Percentiles rank a stretch among this genome's conserved stretches.
phyloP scores from a whole-genome alignment of 768 basidiomycete genomes.

The Paxillus rubicundulus region DNA sequence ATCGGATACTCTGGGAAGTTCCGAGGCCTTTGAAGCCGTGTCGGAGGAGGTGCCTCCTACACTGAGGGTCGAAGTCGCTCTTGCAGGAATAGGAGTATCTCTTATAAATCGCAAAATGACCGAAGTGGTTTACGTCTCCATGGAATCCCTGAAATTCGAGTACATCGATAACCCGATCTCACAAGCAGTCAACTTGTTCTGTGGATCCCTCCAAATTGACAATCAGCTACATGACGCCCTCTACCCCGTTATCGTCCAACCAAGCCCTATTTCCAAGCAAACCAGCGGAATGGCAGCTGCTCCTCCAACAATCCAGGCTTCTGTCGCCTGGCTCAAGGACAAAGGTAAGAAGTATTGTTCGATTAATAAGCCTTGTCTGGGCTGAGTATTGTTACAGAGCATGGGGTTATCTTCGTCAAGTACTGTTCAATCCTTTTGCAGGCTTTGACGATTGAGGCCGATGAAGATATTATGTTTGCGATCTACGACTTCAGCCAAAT shows the following conservation, averaged over 20 bases:
- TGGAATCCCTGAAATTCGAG: conserved; percentile 77
- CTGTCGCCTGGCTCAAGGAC: conserved; percentile 89
- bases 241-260: conserved; percentile 93
- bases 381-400: conserved; percentile 51
- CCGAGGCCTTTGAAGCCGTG: conserved; percentile 83
- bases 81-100: conserved; percentile 91
- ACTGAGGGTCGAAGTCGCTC: conserved; percentile 66
- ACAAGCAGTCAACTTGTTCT: conserved; percentile 76
- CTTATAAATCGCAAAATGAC: conserved; percentile 82
- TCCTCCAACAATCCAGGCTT: conserved; percentile 85
- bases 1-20: conserved; percentile 65
- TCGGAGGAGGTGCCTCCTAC: conserved; percentile 68
- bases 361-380: background rate
- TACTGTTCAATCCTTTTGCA: conserved; percentile 94
- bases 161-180: conserved; percentile 78
- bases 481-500: conserved; percentile 90
- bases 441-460: conserved; percentile 92
- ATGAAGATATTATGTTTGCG: conserved; percentile 94
- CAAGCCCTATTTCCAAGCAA: conserved; percentile 81
- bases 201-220: conserved; percentile 90
- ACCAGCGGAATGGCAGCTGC: conserved; percentile 66
- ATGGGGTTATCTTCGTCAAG: conserved; percentile 97
- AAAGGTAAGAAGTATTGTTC: conserved; percentile 53
- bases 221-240: conserved; percentile 97
- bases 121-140: conserved; percentile 86